Conservation (phyloP, 768 basidiomycete species). For the Termitomyces bulborhizus region DNA sequence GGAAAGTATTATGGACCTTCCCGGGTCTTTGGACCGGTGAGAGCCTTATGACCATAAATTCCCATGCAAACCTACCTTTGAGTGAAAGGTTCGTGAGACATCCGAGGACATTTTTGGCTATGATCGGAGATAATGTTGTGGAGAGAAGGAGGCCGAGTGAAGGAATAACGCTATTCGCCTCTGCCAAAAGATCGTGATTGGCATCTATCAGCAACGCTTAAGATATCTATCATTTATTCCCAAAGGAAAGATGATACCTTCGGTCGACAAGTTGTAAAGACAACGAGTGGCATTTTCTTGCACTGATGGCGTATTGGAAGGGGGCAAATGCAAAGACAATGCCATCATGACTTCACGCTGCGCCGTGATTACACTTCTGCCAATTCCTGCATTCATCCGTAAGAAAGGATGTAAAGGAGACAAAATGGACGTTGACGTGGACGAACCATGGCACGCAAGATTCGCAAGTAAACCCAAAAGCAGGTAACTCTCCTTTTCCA, state of each 20-base stretch:
- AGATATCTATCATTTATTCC: background rate
- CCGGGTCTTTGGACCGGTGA: slow-evolving; percentile 6
- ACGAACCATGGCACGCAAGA: slow-evolving; percentile 13
- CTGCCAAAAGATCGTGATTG: slow-evolving; percentile 6
- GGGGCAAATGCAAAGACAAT: background rate
- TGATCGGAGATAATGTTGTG: background rate
- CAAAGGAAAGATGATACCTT: background rate
- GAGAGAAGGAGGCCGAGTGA: slow-evolving; percentile 8
- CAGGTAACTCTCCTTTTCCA: slow-evolving; percentile 11
- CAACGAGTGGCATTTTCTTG: slow-evolving; percentile 13
- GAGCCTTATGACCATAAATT: background rate
- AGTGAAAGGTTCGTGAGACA: slow-evolving; percentile 14
- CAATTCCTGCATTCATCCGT: slow-evolving; percentile 3
- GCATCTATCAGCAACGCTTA: background rate
- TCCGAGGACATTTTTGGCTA: slow-evolving; percentile 11
- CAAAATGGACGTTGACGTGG: background rate
- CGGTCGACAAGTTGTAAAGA: slow-evolving; percentile 15
- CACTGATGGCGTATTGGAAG: background rate
- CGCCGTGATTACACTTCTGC: background rate
- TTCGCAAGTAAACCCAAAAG: slow-evolving; percentile 13
- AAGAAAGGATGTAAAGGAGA: background rate
- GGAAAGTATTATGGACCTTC: slow-evolving; percentile 8
- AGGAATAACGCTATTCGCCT: background rate
- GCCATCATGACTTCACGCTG: slow-evolving; percentile 6
- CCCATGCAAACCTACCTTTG: slow-evolving; percentile 7